Evolutionary conservation across 2,329 filamentous ascomycete species (phyloP), one percentile per base, ranked within the genome.

Genomic region (Colletotrichum incanum): DNA sequence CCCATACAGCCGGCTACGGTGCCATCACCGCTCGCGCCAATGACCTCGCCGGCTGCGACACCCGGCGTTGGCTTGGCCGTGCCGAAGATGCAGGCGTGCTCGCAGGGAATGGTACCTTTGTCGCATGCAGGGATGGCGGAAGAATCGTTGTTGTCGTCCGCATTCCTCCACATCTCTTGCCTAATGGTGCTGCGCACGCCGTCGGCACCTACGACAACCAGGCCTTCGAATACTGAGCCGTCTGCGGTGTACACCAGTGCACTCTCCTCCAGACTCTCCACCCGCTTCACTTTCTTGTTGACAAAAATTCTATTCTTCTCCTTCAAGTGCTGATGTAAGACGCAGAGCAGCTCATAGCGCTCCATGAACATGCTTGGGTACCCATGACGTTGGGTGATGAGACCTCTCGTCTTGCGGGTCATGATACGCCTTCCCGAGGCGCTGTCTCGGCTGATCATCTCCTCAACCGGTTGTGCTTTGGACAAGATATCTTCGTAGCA

Each of bases 181-280:
- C 84, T 75, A 1, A 83, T 76, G 0, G 71, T 74, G 73, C 84
- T 85, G 67, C 84, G 78, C 23, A 85, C 78, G 1, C 84, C 84
- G 56, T 86, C 84, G 0, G 81, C 80, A 0, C 84, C 83, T 0
- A 85, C 76, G 0, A 85, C 74, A 0, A 85, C 73, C 23, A 80
- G 76, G 0, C 82, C 84, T 0, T 73, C 49, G 47, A 79, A 80
- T 0, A 70, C 54, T 6, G 73, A 65, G 7, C 83, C 83, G 28
- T 82, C 78, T 3, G 68, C 58, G 1, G 80, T 82, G 1, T 56
- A 73, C 0, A 84, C 83, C 0, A 72, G 67, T 5, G 82, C 76
- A n/a, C 52, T 2, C 60, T 72, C 50, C 2, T 62, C 26, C 12
- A 12, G 63, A 39, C 1, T 58, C 16, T 75, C 74, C 2, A 78